A percentile compares a stretch with the other conserved stretches of the same genome.
Conservation (phyloP, 2,329 filamentous ascomycete genomes). For the Ascomycota sp. region DNA sequence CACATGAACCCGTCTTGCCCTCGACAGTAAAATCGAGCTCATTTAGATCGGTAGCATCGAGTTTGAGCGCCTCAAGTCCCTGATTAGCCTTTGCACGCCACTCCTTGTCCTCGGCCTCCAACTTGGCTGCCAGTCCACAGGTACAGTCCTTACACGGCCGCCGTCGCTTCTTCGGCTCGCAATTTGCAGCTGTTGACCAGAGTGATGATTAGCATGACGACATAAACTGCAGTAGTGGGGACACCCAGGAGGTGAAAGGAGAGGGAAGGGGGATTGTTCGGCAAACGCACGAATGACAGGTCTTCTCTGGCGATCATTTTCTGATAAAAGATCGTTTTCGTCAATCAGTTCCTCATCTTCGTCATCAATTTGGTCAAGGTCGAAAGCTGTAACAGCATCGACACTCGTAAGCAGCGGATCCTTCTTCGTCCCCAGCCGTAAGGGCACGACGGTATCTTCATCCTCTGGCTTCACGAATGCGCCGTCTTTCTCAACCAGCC, state of each 20-base stretch:
- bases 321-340: conserved; percentile 69
- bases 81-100: conserved; percentile 43
- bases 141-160: conserved; percentile 96
- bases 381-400: conserved; percentile 30
- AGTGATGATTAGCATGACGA: not conserved
- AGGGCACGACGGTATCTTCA: conserved; percentile 33
- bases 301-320: conserved; percentile 61
- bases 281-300: conserved; percentile 55
- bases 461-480: conserved; percentile 57
- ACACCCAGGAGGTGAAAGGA: not conserved
- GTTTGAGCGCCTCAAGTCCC: conserved; percentile 50
- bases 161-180: conserved; percentile 75
- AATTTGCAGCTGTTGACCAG: conserved; percentile 46
- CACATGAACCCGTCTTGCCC: conserved; percentile 87
- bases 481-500: conserved; percentile 41
- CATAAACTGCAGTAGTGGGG: not conserved
- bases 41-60: conserved; percentile 53
- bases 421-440: conserved; percentile 21
- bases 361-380: conserved; percentile 33
- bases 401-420: conserved; percentile 30
- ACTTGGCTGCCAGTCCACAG: conserved; percentile 69
- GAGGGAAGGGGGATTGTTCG: no score
- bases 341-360: conserved; percentile 76
- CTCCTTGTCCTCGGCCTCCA: conserved; percentile 68
- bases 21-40: conserved; percentile 96